Evolutionary conservation across 2,329 filamentous ascomycete genomes (phyloP).

Genomic region (Pseudocercospora macadamiae): DNA sequence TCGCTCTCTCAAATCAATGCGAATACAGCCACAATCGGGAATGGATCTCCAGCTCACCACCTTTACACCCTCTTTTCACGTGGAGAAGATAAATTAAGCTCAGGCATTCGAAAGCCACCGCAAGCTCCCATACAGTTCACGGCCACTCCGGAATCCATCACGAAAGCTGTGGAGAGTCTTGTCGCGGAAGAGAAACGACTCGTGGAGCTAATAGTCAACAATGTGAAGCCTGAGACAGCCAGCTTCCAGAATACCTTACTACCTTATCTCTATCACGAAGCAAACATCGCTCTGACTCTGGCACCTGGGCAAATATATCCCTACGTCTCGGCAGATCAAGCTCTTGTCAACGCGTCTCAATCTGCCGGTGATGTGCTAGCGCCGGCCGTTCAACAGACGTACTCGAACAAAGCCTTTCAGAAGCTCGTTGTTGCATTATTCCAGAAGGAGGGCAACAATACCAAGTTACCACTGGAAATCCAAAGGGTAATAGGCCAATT

Average conservation of each 20-base stretch:
- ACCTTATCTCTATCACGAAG: constrained; percentile 1
- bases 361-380: not conserved
- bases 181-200: not conserved
- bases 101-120: not conserved
- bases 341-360: not conserved
- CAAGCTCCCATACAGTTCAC: not conserved
- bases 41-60: no score
- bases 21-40: not conserved
- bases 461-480: not conserved
- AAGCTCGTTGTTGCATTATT: not conserved
- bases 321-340: not conserved
- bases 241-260: constrained; percentile 1
- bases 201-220: not conserved
- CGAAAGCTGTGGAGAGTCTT: not conserved
- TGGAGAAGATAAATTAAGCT: not conserved
- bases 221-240: not conserved
- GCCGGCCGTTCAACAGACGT: not conserved
- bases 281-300: not conserved
- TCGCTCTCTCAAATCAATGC: not conserved
- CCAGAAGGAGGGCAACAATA: not conserved
- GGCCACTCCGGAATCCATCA: not conserved
- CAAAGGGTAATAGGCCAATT: not conserved
- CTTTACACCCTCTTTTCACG: not conserved
- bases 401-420: not conserved
- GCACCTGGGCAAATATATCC: not conserved